Conservation (phyloP, 768 basidiomycete species). For the Pleurotus citrinopileatus region DNA sequence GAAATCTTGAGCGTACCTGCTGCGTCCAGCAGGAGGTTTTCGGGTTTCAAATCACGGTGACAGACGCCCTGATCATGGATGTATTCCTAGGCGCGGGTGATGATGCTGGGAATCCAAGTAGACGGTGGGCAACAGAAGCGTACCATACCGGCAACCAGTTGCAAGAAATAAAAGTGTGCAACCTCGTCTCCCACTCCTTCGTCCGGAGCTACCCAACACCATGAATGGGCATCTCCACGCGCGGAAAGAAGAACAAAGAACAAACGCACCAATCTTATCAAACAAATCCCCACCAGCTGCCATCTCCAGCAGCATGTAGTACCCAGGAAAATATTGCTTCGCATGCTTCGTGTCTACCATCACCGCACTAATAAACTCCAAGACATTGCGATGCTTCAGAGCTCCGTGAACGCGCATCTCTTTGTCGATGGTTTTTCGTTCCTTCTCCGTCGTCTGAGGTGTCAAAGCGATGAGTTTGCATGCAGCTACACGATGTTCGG, state of each 20-base stretch:
- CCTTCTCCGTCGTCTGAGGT: slow-evolving; percentile 56
- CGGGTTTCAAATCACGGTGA: slow-evolving; percentile 96
- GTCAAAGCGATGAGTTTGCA: slow-evolving; percentile 81
- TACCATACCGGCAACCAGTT: slow-evolving; percentile 83
- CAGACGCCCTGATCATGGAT: slow-evolving; percentile 90
- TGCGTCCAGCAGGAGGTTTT: slow-evolving; percentile 86
- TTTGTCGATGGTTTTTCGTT: slow-evolving; percentile 82
- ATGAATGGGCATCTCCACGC: not conserved
- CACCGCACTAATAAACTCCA: slow-evolving; percentile 80
- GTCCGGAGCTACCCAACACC: slow-evolving; percentile 67
- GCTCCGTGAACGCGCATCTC: slow-evolving; percentile 88
- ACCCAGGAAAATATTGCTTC: slow-evolving; percentile 65
- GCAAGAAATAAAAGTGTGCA: slow-evolving; percentile 87
- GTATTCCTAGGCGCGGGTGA: slow-evolving; percentile 52
- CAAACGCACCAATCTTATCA: slow-evolving; percentile 88
- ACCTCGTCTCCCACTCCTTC: slow-evolving; percentile 83
- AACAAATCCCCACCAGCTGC: slow-evolving; percentile 95
- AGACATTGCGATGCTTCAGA: slow-evolving; percentile 75
- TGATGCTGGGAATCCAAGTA: not conserved
- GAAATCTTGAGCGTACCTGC: slow-evolving; percentile 88
- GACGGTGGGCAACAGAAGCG: slow-evolving; percentile 20
- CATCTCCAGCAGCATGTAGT: slow-evolving; percentile 92
- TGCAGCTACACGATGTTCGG: slow-evolving; percentile 69
- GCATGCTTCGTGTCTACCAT: slow-evolving; percentile 65
- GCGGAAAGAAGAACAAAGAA: not conserved